Evolutionary conservation across 345 rosid genomes (phyloP).

Genomic region (Anacardium occidentale): DNA sequence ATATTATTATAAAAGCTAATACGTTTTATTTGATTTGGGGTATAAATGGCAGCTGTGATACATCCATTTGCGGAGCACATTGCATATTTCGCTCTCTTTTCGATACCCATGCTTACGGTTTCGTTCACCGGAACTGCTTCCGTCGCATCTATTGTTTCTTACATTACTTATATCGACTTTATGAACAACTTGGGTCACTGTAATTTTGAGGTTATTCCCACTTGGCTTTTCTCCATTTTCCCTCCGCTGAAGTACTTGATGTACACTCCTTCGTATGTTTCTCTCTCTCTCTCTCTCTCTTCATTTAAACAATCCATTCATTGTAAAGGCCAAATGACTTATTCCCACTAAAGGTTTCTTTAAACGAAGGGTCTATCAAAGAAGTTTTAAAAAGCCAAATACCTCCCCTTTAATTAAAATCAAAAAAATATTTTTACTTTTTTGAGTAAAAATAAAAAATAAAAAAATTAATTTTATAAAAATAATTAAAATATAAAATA

Average conservation of each 20-base stretch:
- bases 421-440: no score
- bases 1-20: background rate
- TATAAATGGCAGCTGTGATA: constrained; percentile 49
- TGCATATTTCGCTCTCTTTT: constrained; percentile 47
- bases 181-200: constrained; percentile 64
- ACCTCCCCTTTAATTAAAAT: no score
- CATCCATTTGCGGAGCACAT: constrained; percentile 46
- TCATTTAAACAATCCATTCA: no score
- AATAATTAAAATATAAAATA: no score
- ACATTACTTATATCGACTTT: constrained; percentile 45
- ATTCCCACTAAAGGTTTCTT: no score
- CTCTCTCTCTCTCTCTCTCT: background rate
- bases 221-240: constrained; percentile 32
- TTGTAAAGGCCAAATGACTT: no score
- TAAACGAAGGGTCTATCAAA: no score
- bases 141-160: constrained; percentile 21
- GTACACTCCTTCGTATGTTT: constrained; percentile 52
- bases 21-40: background rate
- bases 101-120: constrained; percentile 39
- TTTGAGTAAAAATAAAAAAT: no score
- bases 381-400: no score
- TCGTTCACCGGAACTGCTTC: constrained; percentile 35
- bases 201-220: constrained; percentile 49
- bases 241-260: constrained; percentile 49
- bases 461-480: no score